Conservation (phyloP, 192 early-diverging fungal genomes). For the Pilobolus umbonatus region DNA sequence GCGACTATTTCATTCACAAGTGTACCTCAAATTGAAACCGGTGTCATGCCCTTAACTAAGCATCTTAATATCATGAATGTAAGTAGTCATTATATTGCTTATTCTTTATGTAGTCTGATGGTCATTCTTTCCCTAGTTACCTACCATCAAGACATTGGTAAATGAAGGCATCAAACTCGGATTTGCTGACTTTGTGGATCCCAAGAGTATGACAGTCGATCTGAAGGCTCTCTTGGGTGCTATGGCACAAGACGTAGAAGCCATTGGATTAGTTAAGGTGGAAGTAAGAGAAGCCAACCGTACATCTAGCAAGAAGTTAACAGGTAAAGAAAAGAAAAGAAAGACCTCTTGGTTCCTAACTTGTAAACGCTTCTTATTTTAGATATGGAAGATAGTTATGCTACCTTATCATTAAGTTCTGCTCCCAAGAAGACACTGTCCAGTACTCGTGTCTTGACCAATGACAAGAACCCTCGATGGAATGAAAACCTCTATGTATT, state of each 20-base stretch:
- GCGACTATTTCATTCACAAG: constrained; percentile 26
- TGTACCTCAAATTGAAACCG: constrained; percentile 23
- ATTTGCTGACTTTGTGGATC: constrained; percentile 28
- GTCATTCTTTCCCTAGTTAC: constrained; percentile 3
- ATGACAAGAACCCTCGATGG: constrained; percentile 28
- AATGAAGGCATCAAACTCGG: constrained; percentile 28
- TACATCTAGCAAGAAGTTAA: neutral
- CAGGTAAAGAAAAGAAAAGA: constrained; percentile 11
- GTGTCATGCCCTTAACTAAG: constrained; percentile 30
- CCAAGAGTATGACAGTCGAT: constrained; percentile 30
- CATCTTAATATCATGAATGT: constrained; percentile 30
- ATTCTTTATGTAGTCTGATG: neutral
- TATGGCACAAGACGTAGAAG: constrained; percentile 13
- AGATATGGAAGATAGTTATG: constrained; percentile 29
- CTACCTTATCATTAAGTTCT: constrained; percentile 17
- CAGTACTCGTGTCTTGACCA: constrained; percentile 24
- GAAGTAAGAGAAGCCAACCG: constrained; percentile 17
- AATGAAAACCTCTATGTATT: constrained; percentile 23
- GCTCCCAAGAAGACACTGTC: constrained; percentile 11
- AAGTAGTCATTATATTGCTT: neutral
- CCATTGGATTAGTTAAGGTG: constrained; percentile 30
- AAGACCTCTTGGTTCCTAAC: neutral
- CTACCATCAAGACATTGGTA: constrained; percentile 22
- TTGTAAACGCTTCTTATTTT: neutral
- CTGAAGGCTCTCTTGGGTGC: constrained; percentile 19